Percentiles rank a stretch among this genome's conserved stretches.
These are phyloP conservation scores for Plasmodium inui DNA, from an alignment of 169 alveolate genomes.

Conservation along the genomic window DNA sequence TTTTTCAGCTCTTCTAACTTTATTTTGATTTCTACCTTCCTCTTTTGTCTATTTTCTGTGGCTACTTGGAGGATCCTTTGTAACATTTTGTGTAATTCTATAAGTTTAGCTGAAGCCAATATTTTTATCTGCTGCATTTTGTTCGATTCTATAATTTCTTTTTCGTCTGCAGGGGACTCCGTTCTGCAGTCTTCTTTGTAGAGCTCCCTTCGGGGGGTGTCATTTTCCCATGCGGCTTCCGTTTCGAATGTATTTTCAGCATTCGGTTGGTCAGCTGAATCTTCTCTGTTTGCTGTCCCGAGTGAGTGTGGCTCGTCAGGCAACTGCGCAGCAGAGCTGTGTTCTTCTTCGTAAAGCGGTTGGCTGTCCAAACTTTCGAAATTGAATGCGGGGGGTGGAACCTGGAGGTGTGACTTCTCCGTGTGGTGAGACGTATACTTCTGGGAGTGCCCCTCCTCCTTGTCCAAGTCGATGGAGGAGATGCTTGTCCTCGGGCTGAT, in stretches of 20 bases:
- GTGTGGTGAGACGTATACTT: background rate
- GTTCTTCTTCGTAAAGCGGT: background rate
- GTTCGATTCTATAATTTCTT: conserved; percentile 38
- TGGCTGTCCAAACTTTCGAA: conserved; percentile 4
- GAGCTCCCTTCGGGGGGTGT: background rate
- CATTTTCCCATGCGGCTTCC: background rate
- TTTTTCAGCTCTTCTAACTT: conserved; percentile 59
- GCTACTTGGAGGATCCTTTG: conserved; percentile 20
- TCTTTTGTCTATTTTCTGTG: conserved; percentile 28
- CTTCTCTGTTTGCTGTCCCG: background rate
- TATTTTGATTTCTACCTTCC: conserved; percentile 37
- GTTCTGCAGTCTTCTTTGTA: background rate
- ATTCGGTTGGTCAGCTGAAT: background rate
- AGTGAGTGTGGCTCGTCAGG: background rate
- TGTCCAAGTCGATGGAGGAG: conserved; percentile 45
- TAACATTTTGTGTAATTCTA: conserved; percentile 49
- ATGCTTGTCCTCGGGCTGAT: conserved; percentile 10
- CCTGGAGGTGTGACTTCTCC: background rate
- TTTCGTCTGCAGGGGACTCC: conserved; percentile 5
- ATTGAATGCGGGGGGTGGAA: background rate
- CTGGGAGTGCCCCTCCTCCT: background rate
- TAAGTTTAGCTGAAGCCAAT: conserved; percentile 29
- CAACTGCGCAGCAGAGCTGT: background rate
- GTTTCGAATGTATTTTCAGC: background rate
- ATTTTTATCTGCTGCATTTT: conserved; percentile 64